A percentile compares a stretch with the other conserved stretches of the same genome.
These are phyloP conservation scores for Trypanosoma melophagium DNA, from an alignment of 208 protist species.

Conservation along the genomic window DNA sequence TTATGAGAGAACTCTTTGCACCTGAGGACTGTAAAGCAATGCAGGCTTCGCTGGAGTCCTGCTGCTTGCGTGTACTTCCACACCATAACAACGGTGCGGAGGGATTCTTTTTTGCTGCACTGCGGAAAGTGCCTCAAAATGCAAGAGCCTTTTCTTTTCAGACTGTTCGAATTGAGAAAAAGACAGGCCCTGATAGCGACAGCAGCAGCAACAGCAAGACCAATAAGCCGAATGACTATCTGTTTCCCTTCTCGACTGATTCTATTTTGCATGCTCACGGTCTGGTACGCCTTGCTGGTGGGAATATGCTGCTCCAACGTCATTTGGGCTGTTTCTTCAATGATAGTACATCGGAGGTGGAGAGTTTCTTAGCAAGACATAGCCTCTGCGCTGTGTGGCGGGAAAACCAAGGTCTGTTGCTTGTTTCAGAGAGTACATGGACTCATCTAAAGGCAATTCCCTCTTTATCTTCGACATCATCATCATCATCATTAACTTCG, in stretches of 20 bases:
- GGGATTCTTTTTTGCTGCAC: conserved; percentile 75
- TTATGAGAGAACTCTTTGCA: conserved; percentile 45
- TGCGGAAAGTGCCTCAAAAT: conserved; percentile 28
- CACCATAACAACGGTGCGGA: conserved; percentile 58
- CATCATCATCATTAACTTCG: background rate
- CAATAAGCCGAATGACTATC: no score
- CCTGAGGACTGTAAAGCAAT: conserved; percentile 5
- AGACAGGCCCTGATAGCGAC: background rate
- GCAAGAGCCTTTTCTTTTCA: background rate
- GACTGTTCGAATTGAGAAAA: background rate
- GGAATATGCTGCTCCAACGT: conserved; percentile 28
- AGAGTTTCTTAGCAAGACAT: conserved; percentile 17
- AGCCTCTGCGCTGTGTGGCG: conserved; percentile 34
- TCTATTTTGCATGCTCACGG: conserved; percentile 27
- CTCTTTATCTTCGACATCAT: background rate
- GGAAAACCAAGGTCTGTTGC: conserved; percentile 43
- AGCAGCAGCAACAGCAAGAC: conserved; percentile 1
- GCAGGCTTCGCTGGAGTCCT: conserved; percentile 16
- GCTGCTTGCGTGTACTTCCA: conserved; percentile 69
- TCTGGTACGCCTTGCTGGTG: conserved; percentile 13
- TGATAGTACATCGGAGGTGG: conserved; percentile 7
- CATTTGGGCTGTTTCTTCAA: conserved; percentile 41
- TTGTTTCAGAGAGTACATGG: conserved; percentile 34
- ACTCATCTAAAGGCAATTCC: conserved; percentile 26
- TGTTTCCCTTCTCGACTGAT: no score